These are phyloP conservation scores for Tylopilus sp. DNA, from an alignment of 768 basidiomycete genomes.

Conservation along the genomic window DNA sequence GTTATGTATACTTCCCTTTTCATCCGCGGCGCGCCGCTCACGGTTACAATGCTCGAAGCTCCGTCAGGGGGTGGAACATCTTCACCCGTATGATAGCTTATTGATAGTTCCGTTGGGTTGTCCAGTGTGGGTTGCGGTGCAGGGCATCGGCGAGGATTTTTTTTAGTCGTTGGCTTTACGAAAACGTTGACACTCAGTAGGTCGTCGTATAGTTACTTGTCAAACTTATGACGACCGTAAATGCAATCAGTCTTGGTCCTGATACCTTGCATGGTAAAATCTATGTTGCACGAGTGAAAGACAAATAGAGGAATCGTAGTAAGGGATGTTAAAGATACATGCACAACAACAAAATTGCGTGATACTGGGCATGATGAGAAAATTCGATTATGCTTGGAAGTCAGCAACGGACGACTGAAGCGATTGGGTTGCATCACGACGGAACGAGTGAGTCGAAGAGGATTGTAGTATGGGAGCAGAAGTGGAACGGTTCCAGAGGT, in stretches of 20 bases:
- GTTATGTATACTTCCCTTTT: conserved; percentile 22
- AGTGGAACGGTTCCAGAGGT: conserved; percentile 18
- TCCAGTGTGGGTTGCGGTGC: conserved; percentile 18
- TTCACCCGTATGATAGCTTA: conserved; percentile 19
- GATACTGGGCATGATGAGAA: conserved; percentile 17
- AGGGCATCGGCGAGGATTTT: conserved; percentile 12
- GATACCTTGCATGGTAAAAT: not conserved
- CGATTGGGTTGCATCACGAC: conserved; percentile 10
- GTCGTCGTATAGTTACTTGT: conserved; percentile 8
- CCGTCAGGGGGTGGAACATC: conserved; percentile 42
- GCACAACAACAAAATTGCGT: conserved; percentile 19
- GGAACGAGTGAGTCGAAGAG: conserved; percentile 11
- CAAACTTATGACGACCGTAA: conserved; percentile 3
- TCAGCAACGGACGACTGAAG: conserved; percentile 16
- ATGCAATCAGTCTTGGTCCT: not conserved
- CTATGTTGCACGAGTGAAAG: not conserved
- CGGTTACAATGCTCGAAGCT: conserved; percentile 48
- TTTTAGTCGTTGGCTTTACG: conserved; percentile 9
- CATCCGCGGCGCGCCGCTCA: conserved; percentile 1
- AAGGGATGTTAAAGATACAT: conserved; percentile 22
- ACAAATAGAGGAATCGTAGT: not conserved
- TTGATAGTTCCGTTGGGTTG: conserved; percentile 7
- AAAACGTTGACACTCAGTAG: conserved; percentile 13
- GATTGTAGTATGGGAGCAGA: conserved; percentile 9
- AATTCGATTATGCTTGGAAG: conserved; percentile 24